These are phyloP conservation scores for Trichocladium uniseriatum DNA, from an alignment of 495 filamentous ascomycete genomes.

Conservation along the genomic window DNA sequence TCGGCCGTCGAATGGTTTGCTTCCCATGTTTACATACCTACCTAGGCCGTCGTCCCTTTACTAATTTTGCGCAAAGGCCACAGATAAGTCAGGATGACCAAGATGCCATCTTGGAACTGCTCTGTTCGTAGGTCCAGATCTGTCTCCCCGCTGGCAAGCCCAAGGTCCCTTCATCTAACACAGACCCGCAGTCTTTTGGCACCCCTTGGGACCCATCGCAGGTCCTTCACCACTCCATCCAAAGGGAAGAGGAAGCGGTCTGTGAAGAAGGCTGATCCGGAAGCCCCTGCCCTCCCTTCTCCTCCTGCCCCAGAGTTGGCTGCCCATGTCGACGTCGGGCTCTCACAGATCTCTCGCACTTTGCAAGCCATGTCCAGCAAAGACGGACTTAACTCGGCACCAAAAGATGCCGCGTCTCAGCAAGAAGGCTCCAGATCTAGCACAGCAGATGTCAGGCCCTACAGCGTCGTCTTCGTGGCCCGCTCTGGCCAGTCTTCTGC, in stretches of 20 bases:
- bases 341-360: conserved; percentile 46
- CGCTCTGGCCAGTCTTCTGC: conserved; percentile 40
- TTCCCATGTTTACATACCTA: neutral
- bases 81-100: conserved; percentile 39
- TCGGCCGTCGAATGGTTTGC: conserved; percentile 20
- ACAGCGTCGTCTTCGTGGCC: conserved; percentile 42
- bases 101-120: conserved; percentile 45
- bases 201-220: conserved; percentile 47
- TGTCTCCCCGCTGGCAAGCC: neutral
- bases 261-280: conserved; percentile 18
- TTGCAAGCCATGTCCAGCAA: conserved; percentile 37
- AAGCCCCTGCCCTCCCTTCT: neutral
- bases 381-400: neutral
- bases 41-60: too few relatives aligned
- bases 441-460: neutral
- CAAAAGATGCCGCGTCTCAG: neutral
- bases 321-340: conserved; percentile 48
- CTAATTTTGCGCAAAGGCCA: conserved; percentile 33
- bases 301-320: conserved; percentile 41
- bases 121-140: conserved; percentile 40
- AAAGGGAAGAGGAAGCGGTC: conserved; percentile 44
- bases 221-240: conserved; percentile 37
- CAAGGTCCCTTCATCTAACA: neutral
- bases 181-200: conserved; percentile 38
- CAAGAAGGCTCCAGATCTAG: neutral